Evolutionary conservation across 148 eudicot species (phyloP), one percentile per base, ranked within the genome.

Genomic region (Fagopyrum esculentum): DNA sequence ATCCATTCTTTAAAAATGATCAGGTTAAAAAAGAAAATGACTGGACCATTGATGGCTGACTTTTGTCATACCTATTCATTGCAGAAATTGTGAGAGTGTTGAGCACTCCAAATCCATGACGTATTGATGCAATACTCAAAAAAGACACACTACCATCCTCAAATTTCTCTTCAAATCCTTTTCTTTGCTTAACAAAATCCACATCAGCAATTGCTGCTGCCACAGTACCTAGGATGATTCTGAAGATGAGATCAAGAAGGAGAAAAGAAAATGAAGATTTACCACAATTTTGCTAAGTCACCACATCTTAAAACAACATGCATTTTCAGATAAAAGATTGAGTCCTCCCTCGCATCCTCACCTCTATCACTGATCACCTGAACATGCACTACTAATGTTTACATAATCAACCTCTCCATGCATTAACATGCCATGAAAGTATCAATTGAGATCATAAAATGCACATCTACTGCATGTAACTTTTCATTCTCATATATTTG

Each of bases 181-280:
- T 90, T 86, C 98, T 88, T 79, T 90, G 89, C 85, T 83, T 88
- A 76, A 88, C 88, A 80, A 87, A 88, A 79, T 94, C 98, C 55
- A 94, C 79, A 77, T 94, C 98, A 71, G 98, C 97, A 83, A 94
- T 90, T 26, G 98, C 90, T 74, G 98, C 91, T 22, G 97, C 93
- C 74, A 94, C 98, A 73, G 98, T 94, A 74, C 98, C 98, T 93
- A 84, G 47, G 45, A 81, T 83, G 73, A 51, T 4, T 72, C 74
- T 73, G 8, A 52, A 69, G 15, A 71, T 29, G 43, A 29, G 44
- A 43, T 61, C n/a, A 69, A 48, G 50, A 69, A 45, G 17, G 26
- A 69, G 72, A 68, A 35, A 9, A 68, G 7, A 11, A 69, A 61
- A 61, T 61, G 68, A 4, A 61, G 68, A 61, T 26, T 1, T 40